Evolutionary conservation across 1,284 basidiomycete genomes (phyloP).

Genomic region (Malassezia globosa): DNA sequence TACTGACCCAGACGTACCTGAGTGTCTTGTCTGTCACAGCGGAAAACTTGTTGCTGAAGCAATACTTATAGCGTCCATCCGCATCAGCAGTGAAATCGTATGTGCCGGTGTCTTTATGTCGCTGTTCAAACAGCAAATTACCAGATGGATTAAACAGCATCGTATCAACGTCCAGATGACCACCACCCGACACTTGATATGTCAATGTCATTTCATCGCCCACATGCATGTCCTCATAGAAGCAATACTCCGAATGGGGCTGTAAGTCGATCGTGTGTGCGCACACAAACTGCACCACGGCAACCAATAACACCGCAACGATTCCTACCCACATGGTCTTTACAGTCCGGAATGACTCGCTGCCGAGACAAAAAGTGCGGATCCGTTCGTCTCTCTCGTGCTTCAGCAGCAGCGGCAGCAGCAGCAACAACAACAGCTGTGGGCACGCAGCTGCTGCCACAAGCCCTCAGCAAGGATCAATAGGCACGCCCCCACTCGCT

Average conservation of each 20-base stretch:
- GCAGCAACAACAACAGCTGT: too few relatives aligned
- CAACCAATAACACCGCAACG: conserved; percentile 8
- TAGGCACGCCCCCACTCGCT: background rate
- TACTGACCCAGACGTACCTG: background rate
- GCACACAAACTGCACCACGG: conserved; percentile 1
- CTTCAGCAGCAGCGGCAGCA: background rate
- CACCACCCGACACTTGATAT: conserved; percentile 93
- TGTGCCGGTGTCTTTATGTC: conserved; percentile 79
- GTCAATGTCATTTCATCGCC: conserved; percentile 99
- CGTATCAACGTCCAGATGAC: conserved; percentile 92
- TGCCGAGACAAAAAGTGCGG: too few relatives aligned
- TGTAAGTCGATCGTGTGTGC: conserved; percentile 53
- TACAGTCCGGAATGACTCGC: too few relatives aligned
- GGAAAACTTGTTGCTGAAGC: conserved; percentile 97
- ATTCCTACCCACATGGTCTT: conserved; percentile 5
- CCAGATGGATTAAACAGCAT: conserved; percentile 63
- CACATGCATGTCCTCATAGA: conserved; percentile 89
- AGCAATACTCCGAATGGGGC: conserved; percentile 82
- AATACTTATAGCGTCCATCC: conserved; percentile 84
- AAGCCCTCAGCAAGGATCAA: background rate
- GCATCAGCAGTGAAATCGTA: conserved; percentile 72
- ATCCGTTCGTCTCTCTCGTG: too few relatives aligned
- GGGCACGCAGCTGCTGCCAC: too few relatives aligned
- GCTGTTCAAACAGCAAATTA: conserved; percentile 62
- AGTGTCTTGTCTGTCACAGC: conserved; percentile 70